A percentile compares a stretch with the other conserved stretches of the same genome.
These are phyloP conservation scores for Beauveria asiatica DNA, from an alignment of 2,329 filamentous ascomycete species.

Conservation along the genomic window DNA sequence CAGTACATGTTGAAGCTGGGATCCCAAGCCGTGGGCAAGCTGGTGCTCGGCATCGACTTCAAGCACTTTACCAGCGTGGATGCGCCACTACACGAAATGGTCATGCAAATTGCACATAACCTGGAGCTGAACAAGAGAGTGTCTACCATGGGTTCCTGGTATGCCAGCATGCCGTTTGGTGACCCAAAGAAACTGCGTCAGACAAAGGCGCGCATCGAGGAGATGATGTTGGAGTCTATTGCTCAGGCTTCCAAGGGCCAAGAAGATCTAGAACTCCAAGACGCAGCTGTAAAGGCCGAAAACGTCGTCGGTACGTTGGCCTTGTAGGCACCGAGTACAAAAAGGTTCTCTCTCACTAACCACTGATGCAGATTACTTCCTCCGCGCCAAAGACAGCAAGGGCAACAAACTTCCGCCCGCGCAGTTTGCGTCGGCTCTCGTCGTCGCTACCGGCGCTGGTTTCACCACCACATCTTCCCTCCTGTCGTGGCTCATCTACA, in stretches of 20 bases:
- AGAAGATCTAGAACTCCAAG: constrained; percentile 33
- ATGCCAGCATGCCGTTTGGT: constrained; percentile 47
- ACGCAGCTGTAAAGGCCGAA: constrained; percentile 41
- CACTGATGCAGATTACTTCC: constrained; percentile 35
- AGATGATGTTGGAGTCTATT: constrained; percentile 31
- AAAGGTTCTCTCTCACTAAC: neutral
- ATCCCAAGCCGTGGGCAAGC: constrained; percentile 35
- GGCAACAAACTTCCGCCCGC: constrained; percentile 43
- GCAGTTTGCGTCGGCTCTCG: constrained; percentile 24
- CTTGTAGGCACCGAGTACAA: no score
- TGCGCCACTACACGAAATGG: constrained; percentile 42
- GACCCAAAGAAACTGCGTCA: constrained; percentile 37
- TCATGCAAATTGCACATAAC: constrained; percentile 38
- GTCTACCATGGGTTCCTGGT: constrained; percentile 46
- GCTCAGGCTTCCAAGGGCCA: constrained; percentile 28
- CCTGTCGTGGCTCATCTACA: constrained; percentile 50
- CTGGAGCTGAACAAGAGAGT: constrained; percentile 53
- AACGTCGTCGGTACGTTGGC: constrained; percentile 19
- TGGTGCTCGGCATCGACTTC: constrained; percentile 38
- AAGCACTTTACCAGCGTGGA: constrained; percentile 35
- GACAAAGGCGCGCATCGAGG: constrained; percentile 23
- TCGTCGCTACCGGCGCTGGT: constrained; percentile 48
- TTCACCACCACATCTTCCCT: constrained; percentile 53
- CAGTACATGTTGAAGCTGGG: constrained; percentile 42
- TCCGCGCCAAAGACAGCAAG: constrained; percentile 43